phyloP scores from a whole-genome alignment of 176 grass and related monocot genomes.

The Triticum timopheevii region DNA sequence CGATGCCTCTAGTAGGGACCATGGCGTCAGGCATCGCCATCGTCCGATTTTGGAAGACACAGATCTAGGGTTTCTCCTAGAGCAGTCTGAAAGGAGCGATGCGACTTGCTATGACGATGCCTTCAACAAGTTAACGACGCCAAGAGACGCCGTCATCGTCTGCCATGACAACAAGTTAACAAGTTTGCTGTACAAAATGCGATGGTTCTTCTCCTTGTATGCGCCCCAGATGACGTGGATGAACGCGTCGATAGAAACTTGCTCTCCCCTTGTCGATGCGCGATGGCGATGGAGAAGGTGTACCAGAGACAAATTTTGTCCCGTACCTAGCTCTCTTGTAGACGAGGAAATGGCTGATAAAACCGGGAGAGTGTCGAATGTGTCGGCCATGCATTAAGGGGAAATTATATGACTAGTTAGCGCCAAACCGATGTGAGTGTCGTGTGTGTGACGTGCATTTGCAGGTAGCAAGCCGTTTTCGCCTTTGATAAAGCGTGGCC shows the following conservation, averaged over 20 bases:
- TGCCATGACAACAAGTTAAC: no score
- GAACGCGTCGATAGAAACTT: background rate
- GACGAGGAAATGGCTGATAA: background rate
- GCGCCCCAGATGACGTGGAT: background rate
- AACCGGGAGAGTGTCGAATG: background rate
- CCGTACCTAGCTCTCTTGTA: background rate
- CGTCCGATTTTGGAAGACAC: no score
- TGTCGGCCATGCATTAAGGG: background rate
- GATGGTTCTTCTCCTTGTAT: no score
- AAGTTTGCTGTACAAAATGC: no score
- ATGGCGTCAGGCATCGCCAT: no score
- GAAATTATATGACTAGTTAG: background rate
- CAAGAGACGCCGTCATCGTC: no score
- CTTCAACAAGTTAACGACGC: no score
- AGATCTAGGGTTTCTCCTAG: no score
- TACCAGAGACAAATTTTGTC: background rate
- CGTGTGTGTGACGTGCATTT: background rate
- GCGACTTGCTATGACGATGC: no score
- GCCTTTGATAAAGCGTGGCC: constrained; percentile 32
- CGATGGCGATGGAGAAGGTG: background rate
- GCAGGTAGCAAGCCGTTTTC: constrained; percentile 42
- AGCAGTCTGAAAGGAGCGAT: no score
- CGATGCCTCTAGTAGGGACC: no score
- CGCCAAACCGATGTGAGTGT: background rate
- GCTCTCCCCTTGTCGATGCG: background rate